Base-by-base conservation (phyloP, 2,329 filamentous ascomycete genomes). In the Stagonosporopsis vannaccii region DNA sequence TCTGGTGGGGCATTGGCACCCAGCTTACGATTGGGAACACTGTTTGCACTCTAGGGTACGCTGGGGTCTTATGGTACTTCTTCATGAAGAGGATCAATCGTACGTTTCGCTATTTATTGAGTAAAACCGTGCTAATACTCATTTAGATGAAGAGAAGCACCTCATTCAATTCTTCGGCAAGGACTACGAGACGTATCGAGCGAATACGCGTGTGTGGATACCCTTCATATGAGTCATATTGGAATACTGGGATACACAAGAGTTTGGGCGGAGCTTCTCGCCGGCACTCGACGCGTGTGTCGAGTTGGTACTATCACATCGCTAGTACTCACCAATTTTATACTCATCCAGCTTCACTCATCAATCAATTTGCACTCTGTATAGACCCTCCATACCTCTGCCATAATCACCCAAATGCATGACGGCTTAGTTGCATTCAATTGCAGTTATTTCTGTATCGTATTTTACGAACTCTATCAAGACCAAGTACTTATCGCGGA, bases 1-100 rank as follows among this genome's bases (percentile, higher is more conserved):
- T 97, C 77, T 98, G 92, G 87, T 99, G 94, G 94, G 92, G 91
- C 0, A 71, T 98, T n/a, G 95, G 95, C 5, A 97, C 93, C 12
- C 95, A 99, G 81, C 72, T 98, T 39, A 86, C 96, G 51, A 82
- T 97, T 61, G 94, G 94, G 17, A 99, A 99, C 77, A 78, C 84
- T 8, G 63, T 96, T 2, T 96, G 92, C 73, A 86, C 96, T 54
- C 64, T 88, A 6, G 90, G 78, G 2, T 98, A 96, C 79, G 78
- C 85, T 0, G 74, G 83, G 7, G 89, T 96, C 15, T 76, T 99
- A 64, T 97, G 91, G 91, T 82, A 80, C 58, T 99, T 99, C 75
- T 99, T 99, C 73, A 83, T 81, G 15, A 78, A 74, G 12, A 82
- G 95, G 58, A 93, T 98, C 62, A 76, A 75, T 50, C 78, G 86